phyloP scores from a whole-genome alignment of 2,329 filamentous ascomycete species.

The Sclerotinia spermophila region DNA sequence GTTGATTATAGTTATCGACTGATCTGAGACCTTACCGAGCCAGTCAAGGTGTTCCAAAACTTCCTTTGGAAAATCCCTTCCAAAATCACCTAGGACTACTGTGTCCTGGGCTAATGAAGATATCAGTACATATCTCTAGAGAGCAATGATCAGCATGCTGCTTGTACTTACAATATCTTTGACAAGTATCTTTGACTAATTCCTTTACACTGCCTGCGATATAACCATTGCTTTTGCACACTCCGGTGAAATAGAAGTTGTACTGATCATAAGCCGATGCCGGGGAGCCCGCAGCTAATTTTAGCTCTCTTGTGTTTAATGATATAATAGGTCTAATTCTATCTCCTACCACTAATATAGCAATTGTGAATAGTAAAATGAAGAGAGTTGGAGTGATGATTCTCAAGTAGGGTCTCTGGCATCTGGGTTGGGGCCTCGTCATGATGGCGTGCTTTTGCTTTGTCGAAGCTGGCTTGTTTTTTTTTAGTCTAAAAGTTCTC shows the following conservation, averaged over 20 bases:
- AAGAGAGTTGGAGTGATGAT: too few species aligned
- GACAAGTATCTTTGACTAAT: too few species aligned
- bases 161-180: too few species aligned
- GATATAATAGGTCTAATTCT: not conserved
- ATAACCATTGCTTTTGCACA: not conserved
- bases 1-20: too few species aligned
- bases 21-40: not conserved
- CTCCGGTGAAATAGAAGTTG: not conserved
- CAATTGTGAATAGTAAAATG: too few species aligned
- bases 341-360: too few species aligned
- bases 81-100: not conserved
- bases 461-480: not conserved
- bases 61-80: not conserved
- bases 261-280: not conserved
- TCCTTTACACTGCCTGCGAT: rapidly evolving
- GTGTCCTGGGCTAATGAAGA: too few species aligned
- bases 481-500: too few species aligned
- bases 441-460: not conserved
- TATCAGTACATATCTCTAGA: too few species aligned
- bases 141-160: too few species aligned
- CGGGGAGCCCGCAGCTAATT: not conserved
- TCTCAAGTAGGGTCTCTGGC: too few species aligned
- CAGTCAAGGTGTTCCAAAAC: not conserved
- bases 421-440: not conserved
- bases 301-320: not conserved